phyloP scores from a whole-genome alignment of 176 grass and related monocot species.

The Pharus latifolius region DNA sequence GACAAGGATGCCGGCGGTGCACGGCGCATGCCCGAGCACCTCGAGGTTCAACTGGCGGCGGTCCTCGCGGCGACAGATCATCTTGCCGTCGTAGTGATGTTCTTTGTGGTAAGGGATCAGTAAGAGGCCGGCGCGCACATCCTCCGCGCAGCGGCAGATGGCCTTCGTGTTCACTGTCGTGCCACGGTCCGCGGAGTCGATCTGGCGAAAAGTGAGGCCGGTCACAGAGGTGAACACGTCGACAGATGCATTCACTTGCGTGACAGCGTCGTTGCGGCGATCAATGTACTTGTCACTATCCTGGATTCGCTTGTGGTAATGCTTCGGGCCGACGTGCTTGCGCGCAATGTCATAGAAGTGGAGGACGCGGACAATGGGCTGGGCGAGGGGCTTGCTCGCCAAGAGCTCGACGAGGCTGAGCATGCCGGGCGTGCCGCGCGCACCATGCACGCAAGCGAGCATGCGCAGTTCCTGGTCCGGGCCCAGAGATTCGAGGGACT shows the following conservation, averaged over 20 bases:
- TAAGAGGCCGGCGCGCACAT: slow-evolving; percentile 7
- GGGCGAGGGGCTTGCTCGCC: slow-evolving; percentile 2
- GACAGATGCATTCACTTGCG: slow-evolving; percentile 19
- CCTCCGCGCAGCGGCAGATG: slow-evolving; percentile 10
- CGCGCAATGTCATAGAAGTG: slow-evolving; percentile 11
- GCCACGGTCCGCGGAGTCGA: slow-evolving; percentile 20
- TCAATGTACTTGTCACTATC: slow-evolving; percentile 13
- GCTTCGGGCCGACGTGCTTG: neutral
- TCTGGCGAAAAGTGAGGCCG: slow-evolving; percentile 18
- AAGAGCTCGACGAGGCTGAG: slow-evolving; percentile 27
- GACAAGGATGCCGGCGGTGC: slow-evolving; percentile 8
- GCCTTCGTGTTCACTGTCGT: slow-evolving; percentile 14
- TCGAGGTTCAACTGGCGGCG: neutral
- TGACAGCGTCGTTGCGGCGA: neutral
- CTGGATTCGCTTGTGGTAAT: slow-evolving; percentile 16
- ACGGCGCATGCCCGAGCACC: slow-evolving; percentile 18
- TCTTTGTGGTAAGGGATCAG: slow-evolving; percentile 31
- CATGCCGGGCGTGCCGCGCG: slow-evolving; percentile 16
- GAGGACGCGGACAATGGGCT: slow-evolving; percentile 20
- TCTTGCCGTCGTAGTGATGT: slow-evolving; percentile 37
- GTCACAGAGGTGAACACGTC: slow-evolving; percentile 29
- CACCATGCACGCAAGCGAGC: slow-evolving; percentile 29
- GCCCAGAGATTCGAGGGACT: slow-evolving; percentile 9
- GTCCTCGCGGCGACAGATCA: slow-evolving; percentile 24
- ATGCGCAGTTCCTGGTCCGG: slow-evolving; percentile 18